These are phyloP conservation scores for Trypanosoma scelopori DNA, from an alignment of 208 protist species.

Conservation along the genomic window DNA sequence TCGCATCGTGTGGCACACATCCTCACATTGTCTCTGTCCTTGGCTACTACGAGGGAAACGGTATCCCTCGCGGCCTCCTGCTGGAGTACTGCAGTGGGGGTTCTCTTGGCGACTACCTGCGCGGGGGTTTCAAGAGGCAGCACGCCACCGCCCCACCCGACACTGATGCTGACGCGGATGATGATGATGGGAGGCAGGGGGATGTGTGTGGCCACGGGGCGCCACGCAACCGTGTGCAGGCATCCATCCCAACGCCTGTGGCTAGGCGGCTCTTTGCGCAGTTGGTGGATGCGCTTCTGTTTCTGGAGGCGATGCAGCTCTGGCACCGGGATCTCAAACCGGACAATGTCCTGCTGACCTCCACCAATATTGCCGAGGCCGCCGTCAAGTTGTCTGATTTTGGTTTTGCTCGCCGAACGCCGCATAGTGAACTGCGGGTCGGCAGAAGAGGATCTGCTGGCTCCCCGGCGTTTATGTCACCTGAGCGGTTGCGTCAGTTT, in stretches of 20 bases:
- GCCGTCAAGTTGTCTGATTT: conserved; percentile 17
- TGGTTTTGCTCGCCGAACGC: conserved; percentile 20
- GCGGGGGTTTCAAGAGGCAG: background rate
- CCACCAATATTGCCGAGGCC: background rate
- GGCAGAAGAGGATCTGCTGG: background rate
- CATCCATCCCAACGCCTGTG: background rate
- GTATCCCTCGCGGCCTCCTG: background rate
- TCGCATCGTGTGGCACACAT: conserved; percentile 1
- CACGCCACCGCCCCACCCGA: background rate
- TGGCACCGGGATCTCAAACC: conserved; percentile 62
- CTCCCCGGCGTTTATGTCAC: conserved; percentile 21
- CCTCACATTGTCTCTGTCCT: conserved; percentile 17
- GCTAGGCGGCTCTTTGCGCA: conserved; percentile 11
- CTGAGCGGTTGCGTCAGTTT: conserved; percentile 22
- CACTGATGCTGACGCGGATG: background rate
- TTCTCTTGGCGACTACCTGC: conserved; percentile 14
- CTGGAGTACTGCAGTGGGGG: conserved; percentile 19
- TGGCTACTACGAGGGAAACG: conserved; percentile 6
- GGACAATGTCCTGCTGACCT: conserved; percentile 43
- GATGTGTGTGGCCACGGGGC: background rate
- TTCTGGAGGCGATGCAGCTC: conserved; percentile 22
- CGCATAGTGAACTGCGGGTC: background rate
- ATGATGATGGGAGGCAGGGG: background rate
- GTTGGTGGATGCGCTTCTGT: conserved; percentile 18
- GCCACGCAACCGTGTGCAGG: background rate